Evolutionary conservation across 768 basidiomycete species (phyloP), one percentile per base, ranked within the genome.

Genomic region (Fomitopsis serialis): DNA sequence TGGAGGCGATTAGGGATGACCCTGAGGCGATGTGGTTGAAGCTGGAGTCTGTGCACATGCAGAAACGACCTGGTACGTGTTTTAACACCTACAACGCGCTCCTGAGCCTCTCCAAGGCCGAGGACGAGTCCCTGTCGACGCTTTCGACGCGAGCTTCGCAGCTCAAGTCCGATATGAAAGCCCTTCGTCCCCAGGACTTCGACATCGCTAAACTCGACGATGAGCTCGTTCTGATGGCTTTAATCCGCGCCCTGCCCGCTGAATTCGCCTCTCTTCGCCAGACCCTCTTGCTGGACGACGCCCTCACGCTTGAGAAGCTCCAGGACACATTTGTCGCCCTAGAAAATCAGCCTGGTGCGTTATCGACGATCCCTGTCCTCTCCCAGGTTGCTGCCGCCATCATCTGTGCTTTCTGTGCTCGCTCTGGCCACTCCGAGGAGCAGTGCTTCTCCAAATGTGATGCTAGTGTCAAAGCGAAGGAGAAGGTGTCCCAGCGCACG

Each of bases 51-150:
- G 46, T 55, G 27, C 56, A 60, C 50, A 52, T 54, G 45, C 43
- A 49, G 45, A 54, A 57, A 52, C 15, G 46, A 36, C 45, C 56
- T 24, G 49, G 53, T 35, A 58, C 53, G 25, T 49, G 53, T 49
- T 55, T 60, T 36, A 60, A 52, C 34, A 55, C 58, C 42, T 53
- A 51, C 32, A 52, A 60, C 15, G 44, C 46, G 19, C 47, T 60
- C 24, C 53, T 60, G 23, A 37, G 22, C 24, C 59, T 57, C 48
- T 34, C 11, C 35, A 58, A 60, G 45, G 45, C 45, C n/a, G 45
- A 60, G n/a, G 36, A 52, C 29, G 53, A 58, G 36, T 40, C 32
- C 52, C 52, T 60, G 25, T 21, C 48, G 21, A 19, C 58, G 13
- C 42, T 60, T 22, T 34, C 40, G 10, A 52, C 34, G 13, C 21